phyloP scores from a whole-genome alignment of 1,139 yeast species.

The Zygosaccharomyces sapae region DNA sequence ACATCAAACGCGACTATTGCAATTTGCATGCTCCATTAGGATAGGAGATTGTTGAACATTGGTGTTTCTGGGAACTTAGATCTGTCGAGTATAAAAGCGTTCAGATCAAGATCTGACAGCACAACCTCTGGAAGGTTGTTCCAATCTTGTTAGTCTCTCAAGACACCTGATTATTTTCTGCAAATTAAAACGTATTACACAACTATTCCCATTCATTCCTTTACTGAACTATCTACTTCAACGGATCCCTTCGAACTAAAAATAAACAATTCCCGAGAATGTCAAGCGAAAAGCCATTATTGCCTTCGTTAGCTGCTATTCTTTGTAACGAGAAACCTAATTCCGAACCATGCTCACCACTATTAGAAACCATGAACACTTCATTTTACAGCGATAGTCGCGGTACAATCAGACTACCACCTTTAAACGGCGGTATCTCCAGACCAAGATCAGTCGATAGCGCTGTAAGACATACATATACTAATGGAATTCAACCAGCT shows the following conservation, averaged over 20 bases:
- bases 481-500: conserved; percentile 2
- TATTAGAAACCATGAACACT: conserved; percentile 11
- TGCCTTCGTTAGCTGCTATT: conserved; percentile 17
- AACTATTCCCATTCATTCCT: neutral
- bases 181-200: neutral
- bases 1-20: conserved; percentile 14
- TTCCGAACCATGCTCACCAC: conserved; percentile 15
- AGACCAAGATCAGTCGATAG: conserved; percentile 30
- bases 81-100: conserved; percentile 1
- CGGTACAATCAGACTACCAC: conserved; percentile 31
- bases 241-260: neutral
- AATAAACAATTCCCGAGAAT: neutral
- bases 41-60: conserved; percentile 11
- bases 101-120: conserved; percentile 1
- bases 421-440: conserved; percentile 18
- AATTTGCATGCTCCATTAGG: conserved; percentile 16
- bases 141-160: neutral
- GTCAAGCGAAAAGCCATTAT: conserved; percentile 11
- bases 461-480: conserved; percentile 24
- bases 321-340: conserved; percentile 10
- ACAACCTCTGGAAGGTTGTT: conserved; percentile 4
- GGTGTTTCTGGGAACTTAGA: conserved; percentile 6
- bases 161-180: neutral
- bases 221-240: neutral
- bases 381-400: conserved; percentile 16